phyloP scores from a whole-genome alignment of 2,329 filamentous ascomycete genomes.

The Beauveria rudraprayagi region DNA sequence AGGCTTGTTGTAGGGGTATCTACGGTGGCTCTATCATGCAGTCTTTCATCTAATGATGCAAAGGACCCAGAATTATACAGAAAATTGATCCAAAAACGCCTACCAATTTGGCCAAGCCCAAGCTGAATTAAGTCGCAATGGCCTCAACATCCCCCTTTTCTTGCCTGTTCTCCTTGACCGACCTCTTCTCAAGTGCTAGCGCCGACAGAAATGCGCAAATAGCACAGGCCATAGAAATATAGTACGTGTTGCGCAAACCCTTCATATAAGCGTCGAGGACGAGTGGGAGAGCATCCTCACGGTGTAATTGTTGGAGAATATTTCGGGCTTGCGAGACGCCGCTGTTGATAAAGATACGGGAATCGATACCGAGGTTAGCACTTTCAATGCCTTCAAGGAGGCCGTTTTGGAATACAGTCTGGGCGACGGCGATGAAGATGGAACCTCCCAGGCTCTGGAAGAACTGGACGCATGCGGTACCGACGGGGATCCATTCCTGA shows the following conservation, averaged over 20 bases:
- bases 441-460: conserved; percentile 37
- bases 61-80: not conserved
- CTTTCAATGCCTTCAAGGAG: conserved; percentile 44
- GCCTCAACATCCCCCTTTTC: conserved; percentile 21
- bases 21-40: not conserved
- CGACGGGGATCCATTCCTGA: conserved; percentile 33
- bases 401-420: conserved; percentile 60
- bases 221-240: conserved; percentile 42
- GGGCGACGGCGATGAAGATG: conserved; percentile 45
- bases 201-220: conserved; percentile 36
- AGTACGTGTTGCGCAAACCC: conserved; percentile 43
- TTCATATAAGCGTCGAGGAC: conserved; percentile 42
- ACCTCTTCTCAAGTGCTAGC: conserved; percentile 43
- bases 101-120: not conserved
- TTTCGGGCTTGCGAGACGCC: conserved; percentile 42
- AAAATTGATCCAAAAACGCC: not conserved
- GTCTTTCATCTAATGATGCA: not conserved
- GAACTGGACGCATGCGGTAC: conserved; percentile 36
- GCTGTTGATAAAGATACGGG: conserved; percentile 40
- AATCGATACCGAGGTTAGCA: conserved; percentile 36
- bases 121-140: conserved; percentile 14
- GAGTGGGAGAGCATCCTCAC: conserved; percentile 31
- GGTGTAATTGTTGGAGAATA: conserved; percentile 34
- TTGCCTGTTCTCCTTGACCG: conserved; percentile 37
- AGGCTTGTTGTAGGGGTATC: not conserved